Conservation (phyloP, 768 basidiomycete genomes). For the Goffeauzyma gilvescens region DNA sequence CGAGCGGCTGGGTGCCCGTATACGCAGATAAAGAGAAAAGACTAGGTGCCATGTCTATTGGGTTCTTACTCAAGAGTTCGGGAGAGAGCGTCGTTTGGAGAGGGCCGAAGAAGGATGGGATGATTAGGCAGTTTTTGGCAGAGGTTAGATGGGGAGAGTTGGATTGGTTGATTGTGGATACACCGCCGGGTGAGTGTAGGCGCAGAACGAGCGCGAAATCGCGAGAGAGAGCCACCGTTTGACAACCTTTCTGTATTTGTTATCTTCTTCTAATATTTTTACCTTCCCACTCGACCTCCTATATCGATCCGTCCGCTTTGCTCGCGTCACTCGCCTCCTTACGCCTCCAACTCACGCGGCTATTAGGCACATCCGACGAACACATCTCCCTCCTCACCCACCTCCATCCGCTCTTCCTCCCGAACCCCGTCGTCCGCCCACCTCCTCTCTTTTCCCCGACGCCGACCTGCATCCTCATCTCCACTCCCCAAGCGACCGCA, state of each 20-base stretch:
- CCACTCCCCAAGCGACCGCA: constrained; percentile 92
- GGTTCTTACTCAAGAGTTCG: constrained; percentile 73
- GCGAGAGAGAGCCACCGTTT: no score
- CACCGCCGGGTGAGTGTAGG: constrained; percentile 79
- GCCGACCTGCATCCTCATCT: constrained; percentile 65
- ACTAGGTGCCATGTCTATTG: constrained; percentile 88
- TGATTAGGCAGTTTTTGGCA: constrained; percentile 86
- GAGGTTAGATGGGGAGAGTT: constrained; percentile 90
- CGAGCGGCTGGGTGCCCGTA: constrained; percentile 93
- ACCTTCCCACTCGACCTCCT: neutral
- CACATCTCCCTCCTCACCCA: constrained; percentile 90
- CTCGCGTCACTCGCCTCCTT: neutral
- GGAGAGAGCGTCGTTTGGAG: constrained; percentile 93
- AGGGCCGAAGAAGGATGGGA: constrained; percentile 95
- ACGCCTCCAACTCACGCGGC: no score
- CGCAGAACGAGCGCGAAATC: neutral
- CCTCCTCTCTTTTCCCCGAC: constrained; percentile 37
- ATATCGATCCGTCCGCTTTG: neutral
- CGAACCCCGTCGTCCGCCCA: constrained; percentile 9
- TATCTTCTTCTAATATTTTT: no score
- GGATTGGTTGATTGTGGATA: constrained; percentile 83
- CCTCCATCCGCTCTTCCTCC: constrained; percentile 54
- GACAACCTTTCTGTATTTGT: neutral
- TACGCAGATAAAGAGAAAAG: constrained; percentile 66
- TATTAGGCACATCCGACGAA: constrained; percentile 97